Evolutionary conservation across 192 early-diverging fungal species (phyloP), one percentile per base, ranked within the genome.

Genomic region (Mortierella hygrophila): DNA sequence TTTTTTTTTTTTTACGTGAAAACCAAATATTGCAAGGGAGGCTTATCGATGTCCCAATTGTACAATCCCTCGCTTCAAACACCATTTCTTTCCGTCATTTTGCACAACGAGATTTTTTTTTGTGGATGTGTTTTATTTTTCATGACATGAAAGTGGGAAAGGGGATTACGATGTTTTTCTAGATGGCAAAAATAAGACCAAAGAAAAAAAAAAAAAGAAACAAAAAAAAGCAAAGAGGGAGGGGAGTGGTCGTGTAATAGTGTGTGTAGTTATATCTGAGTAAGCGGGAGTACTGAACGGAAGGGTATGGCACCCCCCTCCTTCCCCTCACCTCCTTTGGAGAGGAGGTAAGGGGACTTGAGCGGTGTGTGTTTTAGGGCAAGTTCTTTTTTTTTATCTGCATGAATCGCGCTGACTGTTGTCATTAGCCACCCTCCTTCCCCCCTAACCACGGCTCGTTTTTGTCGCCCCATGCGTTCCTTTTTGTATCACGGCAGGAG

Each of bases 131-230:
- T 49, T 32, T 20, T 75, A 71, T n/a, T 38, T 41, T 71, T 71
- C 70, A 71, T 71, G 40, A 71, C 35, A 42, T 41, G n/a, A 71
- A 71, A 65, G 29, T 60, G n/a, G 60, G n/a, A 65, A 32, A 3
- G 15, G 49, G 20, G 49, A 41, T 71, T 71, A 71, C n/a, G 20
- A 71, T 71, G 70, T 21, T 26, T 42, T 23, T 71, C 41, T 38
- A 71, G 16, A 71, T 71, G 40, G 41, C 35, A 71, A 71, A 41
- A 71, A 42, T 11, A 70, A 70, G 32, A 70, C 20, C 6, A 70
- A 41, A 70, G 23, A 70, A 23, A 70, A n/a, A 41, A 70, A 6
- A 41, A n/a, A 70, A 70, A 41, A 8, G 41, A 71, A 11, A 7
- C 38, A 71, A 11, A 4, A 71, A 8, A 6, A 57, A 20, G 41